Percentiles rank a stretch among this genome's conserved stretches.
Conservation (phyloP, 441 rosid genomes). For the Populus hybrid region DNA sequence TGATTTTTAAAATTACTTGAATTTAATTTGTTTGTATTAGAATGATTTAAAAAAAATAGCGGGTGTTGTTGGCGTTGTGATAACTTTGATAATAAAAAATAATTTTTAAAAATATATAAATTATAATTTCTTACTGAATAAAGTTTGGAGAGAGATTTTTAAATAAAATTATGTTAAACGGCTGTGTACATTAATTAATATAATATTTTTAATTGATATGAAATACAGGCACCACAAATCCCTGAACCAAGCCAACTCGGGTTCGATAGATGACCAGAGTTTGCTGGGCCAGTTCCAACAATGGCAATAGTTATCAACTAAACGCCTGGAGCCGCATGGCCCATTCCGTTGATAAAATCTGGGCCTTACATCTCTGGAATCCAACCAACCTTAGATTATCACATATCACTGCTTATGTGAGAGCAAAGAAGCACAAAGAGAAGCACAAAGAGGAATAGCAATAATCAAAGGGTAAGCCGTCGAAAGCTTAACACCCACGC, state of each 20-base stretch:
- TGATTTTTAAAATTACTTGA: no score
- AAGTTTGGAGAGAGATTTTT: background rate
- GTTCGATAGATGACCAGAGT: background rate
- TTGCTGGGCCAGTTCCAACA: background rate
- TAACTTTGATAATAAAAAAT: no score
- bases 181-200: background rate
- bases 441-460: slow-evolving; percentile 30
- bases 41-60: no score
- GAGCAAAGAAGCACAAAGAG: slow-evolving; percentile 53
- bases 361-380: background rate
- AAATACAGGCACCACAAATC: no score
- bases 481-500: slow-evolving; percentile 22
- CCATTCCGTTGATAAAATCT: background rate
- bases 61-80: no score
- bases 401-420: slow-evolving; percentile 12
- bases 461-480: background rate
- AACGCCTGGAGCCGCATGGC: background rate
- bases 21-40: no score
- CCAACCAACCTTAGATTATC: background rate
- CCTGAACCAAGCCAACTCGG: no score
- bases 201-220: no score
- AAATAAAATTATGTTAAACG: background rate
- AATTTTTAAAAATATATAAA: no score
- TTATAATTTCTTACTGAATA: no score
- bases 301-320: background rate